Conservation (phyloP, 495 filamentous ascomycete genomes). For the Lophiostoma macrostomum region DNA sequence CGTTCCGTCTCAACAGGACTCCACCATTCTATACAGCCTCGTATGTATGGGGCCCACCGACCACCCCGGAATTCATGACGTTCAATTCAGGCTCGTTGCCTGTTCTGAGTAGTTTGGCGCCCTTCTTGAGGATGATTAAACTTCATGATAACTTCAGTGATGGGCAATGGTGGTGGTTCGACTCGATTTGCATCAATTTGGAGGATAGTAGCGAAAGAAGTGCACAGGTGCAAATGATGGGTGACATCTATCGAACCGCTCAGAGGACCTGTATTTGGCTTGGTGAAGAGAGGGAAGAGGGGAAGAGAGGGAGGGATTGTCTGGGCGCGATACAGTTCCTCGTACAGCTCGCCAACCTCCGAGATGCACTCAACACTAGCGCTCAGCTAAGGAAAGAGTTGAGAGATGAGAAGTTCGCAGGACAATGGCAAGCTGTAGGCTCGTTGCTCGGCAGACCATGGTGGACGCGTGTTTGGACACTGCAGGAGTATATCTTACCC, state of each 20-base stretch:
- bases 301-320: constrained; percentile 6
- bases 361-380: neutral
- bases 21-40: constrained; percentile 12
- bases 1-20: neutral
- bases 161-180: constrained; percentile 21
- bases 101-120: constrained; percentile 2
- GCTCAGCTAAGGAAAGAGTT: neutral
- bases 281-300: constrained; percentile 11
- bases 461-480: constrained; percentile 15
- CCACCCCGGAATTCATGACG: neutral
- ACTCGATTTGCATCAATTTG: constrained; percentile 14
- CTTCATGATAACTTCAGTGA: neutral
- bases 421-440: constrained; percentile 4
- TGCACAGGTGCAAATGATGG: constrained; percentile 17
- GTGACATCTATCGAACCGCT: constrained; percentile 4
- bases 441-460: constrained; percentile 4
- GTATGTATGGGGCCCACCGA: constrained; percentile 9
- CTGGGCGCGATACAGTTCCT: constrained; percentile 9
- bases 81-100: neutral
- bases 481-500: constrained; percentile 21
- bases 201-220: constrained; percentile 2
- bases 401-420: neutral
- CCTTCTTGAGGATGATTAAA: constrained; percentile 1
- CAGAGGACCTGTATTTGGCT: constrained; percentile 7
- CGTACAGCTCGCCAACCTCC: neutral